A percentile compares a stretch with the other conserved stretches of the same genome.
phyloP scores from a whole-genome alignment of 2,329 filamentous ascomycete genomes.

The Nigrospora osmanthi region DNA sequence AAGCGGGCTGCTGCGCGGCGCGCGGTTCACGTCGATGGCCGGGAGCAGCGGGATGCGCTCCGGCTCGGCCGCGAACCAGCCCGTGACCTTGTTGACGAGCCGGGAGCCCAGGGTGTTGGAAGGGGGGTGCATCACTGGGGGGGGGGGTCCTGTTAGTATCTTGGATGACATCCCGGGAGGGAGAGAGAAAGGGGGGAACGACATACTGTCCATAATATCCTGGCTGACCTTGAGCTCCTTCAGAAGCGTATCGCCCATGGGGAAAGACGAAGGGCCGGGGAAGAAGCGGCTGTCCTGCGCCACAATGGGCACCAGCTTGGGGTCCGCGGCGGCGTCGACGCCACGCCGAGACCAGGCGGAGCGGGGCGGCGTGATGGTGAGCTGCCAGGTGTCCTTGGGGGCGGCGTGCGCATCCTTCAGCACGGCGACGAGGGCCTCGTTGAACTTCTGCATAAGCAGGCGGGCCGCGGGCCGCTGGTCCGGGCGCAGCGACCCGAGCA shows the following conservation, averaged over 20 bases:
- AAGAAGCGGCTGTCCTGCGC: conserved; percentile 13
- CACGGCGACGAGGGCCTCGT: neutral
- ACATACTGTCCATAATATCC: conserved; percentile 17
- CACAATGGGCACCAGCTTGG: conserved; percentile 8
- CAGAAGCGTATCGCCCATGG: conserved; percentile 27
- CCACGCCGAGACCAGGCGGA: neutral
- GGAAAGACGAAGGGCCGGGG: conserved; percentile 23
- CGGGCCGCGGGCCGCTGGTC: neutral
- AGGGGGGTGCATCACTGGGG: conserved; percentile 1
- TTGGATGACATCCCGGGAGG: neutral
- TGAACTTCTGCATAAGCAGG: neutral
- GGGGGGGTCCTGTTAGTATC: conserved; percentile 6
- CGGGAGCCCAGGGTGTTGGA: neutral
- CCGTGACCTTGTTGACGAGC: conserved; percentile 1
- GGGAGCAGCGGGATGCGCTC: conserved; percentile 16
- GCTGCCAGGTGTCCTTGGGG: neutral
- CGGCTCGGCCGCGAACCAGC: neutral
- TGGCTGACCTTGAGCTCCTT: conserved; percentile 20
- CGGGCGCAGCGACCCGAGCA: neutral
- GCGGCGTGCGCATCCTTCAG: neutral
- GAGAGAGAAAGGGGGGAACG: neutral
- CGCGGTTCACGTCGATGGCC: conserved; percentile 4
- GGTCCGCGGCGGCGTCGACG: neutral
- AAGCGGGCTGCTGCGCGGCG: conserved; percentile 15
- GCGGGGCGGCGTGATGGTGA: neutral